Evolutionary conservation across 169 alveolate species (phyloP), one percentile per base, ranked within the genome.

Genomic region (Plasmodium gonderi): DNA sequence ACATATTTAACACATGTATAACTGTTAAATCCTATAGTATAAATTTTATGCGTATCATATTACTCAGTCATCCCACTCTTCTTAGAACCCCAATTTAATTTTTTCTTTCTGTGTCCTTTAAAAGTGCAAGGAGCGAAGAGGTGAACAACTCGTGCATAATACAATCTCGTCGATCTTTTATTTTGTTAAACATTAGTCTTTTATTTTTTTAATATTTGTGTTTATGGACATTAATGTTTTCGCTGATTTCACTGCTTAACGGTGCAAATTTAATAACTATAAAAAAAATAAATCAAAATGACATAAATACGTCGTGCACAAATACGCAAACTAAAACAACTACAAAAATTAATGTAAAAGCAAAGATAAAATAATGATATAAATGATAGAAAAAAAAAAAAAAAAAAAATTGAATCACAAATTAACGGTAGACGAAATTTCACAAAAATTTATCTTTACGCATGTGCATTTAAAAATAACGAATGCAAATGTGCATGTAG

Each of bases 171-270:
- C n/a, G 77, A 7, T 20, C 12, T 67, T 26, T 67, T 67, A 26
- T 67, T 65, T 67, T 29, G 8, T 14, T 64, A 8, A 6, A 23
- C 26, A 65, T 67, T 7, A 67, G 77, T n/a, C n/a, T 45, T 45
- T 45, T 45, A 7, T 69, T 69, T 68, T 69, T 69, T 69, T 69
- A 33, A 38, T 33, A 69, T 69, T 6, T 45, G 54, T 45, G 11
- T 45, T 45, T 33, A 69, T 69, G 23, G 79, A 60, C 36, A 60
- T 60, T 60, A 12, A 12, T n/a, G 72, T 36, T 29, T 60, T 29
- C 36, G 40, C 36, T 6, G 40, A 60, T 20, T 60, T 60, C 38
- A 60, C 72, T 79, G 90, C 90, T 79, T 38, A 51, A n/a, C n/a
- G 77, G 90, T 79, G 90, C 90, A 79, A 42, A 42, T 40, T n/a